Conservation (phyloP, 1,284 basidiomycete species). For the Schizophyllum amplum region DNA sequence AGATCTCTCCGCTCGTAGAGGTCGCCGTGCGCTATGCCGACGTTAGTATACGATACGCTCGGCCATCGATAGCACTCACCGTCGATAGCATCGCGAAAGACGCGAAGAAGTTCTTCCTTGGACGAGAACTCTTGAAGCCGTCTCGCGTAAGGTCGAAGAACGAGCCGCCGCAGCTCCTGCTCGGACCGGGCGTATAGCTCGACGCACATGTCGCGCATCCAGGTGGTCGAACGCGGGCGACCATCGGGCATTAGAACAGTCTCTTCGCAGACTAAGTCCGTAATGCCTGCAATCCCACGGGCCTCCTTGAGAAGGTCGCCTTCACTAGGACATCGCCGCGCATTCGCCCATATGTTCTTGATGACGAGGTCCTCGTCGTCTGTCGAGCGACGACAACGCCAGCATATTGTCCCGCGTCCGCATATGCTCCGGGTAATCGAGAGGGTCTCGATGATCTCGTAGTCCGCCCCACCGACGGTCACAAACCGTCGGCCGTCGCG, state of each 20-base stretch:
- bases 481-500: conserved; percentile 2
- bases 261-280: conserved; percentile 4
- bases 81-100: neutral
- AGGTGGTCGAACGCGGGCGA: neutral
- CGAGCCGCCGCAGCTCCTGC: conserved; percentile 5
- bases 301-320: conserved; percentile 1
- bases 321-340: neutral
- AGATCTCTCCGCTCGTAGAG: neutral
- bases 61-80: neutral
- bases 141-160: conserved; percentile 1
- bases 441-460: neutral
- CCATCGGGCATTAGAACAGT: neutral
- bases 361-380: conserved; percentile 7
- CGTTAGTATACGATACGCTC: neutral
- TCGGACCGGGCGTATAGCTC: neutral
- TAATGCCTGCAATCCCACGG: conserved; percentile 1
- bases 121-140: neutral
- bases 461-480: conserved; percentile 1
- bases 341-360: conserved; percentile 9
- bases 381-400: conserved; percentile 1
- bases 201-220: too few species aligned
- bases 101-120: conserved; percentile 7
- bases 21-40: neutral
- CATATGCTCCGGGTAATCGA: conserved; percentile 2
- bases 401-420: conserved; percentile 9